These are phyloP conservation scores for Chalciporus sphaerocephalus DNA, from an alignment of 768 basidiomycete species.

Conservation along the genomic window DNA sequence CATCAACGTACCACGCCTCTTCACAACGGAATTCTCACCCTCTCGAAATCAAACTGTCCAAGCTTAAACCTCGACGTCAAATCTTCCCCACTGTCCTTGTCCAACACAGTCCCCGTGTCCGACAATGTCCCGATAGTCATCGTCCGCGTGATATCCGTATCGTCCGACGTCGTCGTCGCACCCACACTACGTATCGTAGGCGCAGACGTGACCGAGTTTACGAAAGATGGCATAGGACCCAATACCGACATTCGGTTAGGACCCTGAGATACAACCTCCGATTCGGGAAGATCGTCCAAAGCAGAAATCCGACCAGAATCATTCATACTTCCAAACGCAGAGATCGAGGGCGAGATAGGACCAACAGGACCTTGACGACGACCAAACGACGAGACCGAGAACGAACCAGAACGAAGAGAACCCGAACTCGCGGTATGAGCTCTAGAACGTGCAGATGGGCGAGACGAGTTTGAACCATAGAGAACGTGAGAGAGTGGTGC, in stretches of 20 bases:
- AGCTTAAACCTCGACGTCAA: constrained; percentile 11
- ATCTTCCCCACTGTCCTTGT: constrained; percentile 12
- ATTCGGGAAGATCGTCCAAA: constrained; percentile 22
- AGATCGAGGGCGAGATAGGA: constrained; percentile 45
- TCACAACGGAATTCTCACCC: constrained; percentile 1
- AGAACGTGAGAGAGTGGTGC: constrained; percentile 43
- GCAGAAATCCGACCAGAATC: constrained; percentile 22
- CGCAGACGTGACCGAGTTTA: constrained; percentile 19
- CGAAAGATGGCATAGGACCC: constrained; percentile 33
- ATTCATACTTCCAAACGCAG: constrained; percentile 41
- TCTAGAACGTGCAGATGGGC: constrained; percentile 45
- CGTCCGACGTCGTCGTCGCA: constrained; percentile 29
- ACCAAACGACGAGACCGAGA: constrained; percentile 55
- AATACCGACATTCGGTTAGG: constrained; percentile 26
- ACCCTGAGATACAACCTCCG: constrained; percentile 7
- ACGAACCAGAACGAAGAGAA: constrained; percentile 46
- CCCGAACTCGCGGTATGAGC: constrained; percentile 34
- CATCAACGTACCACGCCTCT: not conserved
- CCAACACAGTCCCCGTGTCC: constrained; percentile 9
- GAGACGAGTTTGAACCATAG: constrained; percentile 52
- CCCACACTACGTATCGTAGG: constrained; percentile 32
- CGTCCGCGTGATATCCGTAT: constrained; percentile 27
- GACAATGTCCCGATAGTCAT: constrained; percentile 18
- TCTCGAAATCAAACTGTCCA: constrained; percentile 23
- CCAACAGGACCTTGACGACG: constrained; percentile 33